Evolutionary conservation across 441 rosid species (phyloP).

Genomic region (Eruca vesicaria): DNA sequence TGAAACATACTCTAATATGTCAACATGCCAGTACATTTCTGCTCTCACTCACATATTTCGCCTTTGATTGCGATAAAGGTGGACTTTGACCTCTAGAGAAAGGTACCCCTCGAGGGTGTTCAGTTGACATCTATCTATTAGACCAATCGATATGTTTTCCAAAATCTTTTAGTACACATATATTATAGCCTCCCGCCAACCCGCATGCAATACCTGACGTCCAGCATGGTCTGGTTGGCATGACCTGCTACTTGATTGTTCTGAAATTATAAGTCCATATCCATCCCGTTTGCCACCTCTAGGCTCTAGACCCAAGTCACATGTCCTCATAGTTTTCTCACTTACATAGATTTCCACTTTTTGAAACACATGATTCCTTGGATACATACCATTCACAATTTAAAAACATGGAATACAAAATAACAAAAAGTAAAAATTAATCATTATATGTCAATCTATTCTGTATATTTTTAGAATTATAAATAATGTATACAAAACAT

Average conservation of each 20-base stretch:
- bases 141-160: background rate
- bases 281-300: background rate
- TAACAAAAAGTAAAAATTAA: background rate
- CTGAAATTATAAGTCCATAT: background rate
- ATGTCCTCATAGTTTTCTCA: background rate
- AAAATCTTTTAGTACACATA: background rate
- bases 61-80: slow-evolving; percentile 1
- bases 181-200: background rate
- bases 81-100: background rate
- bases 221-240: background rate
- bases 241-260: background rate
- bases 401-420: background rate
- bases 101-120: background rate
- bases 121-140: background rate
- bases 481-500: too few species aligned
- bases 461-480: too few species aligned
- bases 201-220: background rate
- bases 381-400: background rate
- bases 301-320: background rate
- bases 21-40: slow-evolving; percentile 18
- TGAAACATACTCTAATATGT: background rate
- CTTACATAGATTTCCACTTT: background rate
- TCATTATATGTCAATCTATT: too few species aligned
- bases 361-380: background rate
- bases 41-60: background rate